Evolutionary conservation across 1,139 yeast genomes (phyloP), one percentile per base, ranked within the genome.

Genomic region (Lodderomyces metapsilosis): DNA sequence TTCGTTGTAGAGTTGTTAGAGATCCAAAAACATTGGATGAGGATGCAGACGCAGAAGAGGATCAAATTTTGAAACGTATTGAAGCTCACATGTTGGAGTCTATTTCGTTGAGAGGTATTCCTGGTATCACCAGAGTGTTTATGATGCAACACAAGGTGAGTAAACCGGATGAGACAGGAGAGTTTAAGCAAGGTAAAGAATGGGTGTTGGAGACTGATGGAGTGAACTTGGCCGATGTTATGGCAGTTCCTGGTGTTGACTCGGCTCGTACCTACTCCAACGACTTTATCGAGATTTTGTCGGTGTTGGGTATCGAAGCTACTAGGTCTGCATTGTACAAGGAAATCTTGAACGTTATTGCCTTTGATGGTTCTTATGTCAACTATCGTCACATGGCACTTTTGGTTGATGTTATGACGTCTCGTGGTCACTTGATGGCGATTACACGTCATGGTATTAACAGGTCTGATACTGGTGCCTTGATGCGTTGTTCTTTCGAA

Each of bases 161-260:
- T 54, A 66, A 77, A 38, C 88, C 92, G 36, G 95, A 87, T 62
- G 83, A 74, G 43, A 76, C 84, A 39, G 98, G 98, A 56, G 97
- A 88, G 50, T 92, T 73, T 59, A 79, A 80, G 49, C 92, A 88
- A 67, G 85, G 86, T 49, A 91, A 88, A 62, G 98, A 92, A 64
- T 92, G 98, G 98, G 97, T 89, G 30, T 76, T 94, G 64, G 99
- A 94, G 77, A 91, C 98, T 2, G 98, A 94, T 70, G 99, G 99
- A 74, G 92, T 88, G 43, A 94, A 92, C 59, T 76, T 94, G 56
- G 86, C 97, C 2, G 97, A 91, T 58, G 98, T 92, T 41, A 88
- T 94, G 85, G 78, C 92, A 34, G 92, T 89, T 45, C 91, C 89
- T 20, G 98, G 98, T 58, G 97, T 94, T 40, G 98, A 92, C 63